Evolutionary conservation across 768 basidiomycete genomes (phyloP), one percentile per base, ranked within the genome.

Genomic region (Dioszegia hungarica): DNA sequence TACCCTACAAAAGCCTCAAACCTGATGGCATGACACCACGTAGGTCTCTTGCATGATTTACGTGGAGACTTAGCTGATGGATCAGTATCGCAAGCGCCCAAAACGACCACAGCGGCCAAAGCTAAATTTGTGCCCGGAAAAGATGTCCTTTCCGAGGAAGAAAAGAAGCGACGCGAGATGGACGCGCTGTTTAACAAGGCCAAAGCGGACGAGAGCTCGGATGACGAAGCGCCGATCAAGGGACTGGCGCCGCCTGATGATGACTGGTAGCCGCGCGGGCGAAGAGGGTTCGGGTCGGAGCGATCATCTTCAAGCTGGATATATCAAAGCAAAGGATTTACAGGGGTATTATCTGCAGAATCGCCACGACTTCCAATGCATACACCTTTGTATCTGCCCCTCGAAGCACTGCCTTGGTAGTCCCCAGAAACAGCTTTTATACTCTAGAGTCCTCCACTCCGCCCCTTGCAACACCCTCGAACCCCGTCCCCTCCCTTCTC

Each of bases 81-180:
- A 20, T 9, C 60, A 77, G 77, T 78, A 1, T 79, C 78, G 0
- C 57, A 73, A 62, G 76, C 76, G 27, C 77, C 77, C 0, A 64
- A 69, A n/a, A 62, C 64, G 0, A 41, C 57, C 3, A 61, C 70
- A 0, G 41, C 53, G 1, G 62, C 63, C 20, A 73, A 62, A 39
- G 67, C 67, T 6, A 59, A 65, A 50, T 66, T 65, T 22, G 60
- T 64, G 12, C 58, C 66, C 3, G 63, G 56, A 4, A 46, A 40
- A 11, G 52, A 75, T 61, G 67, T 76, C 36, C 31, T 73, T 46
- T 72, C 77, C 0, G 75, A 76, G 39, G 67, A 72, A 37, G 71
- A 77, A 62, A 67, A 68, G 56, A 72, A 71, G 43, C 31, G 60
- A 51, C 31, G 57, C 46, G 72, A 74, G 50, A 71, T 79, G 70